A percentile compares a stretch with the other conserved stretches of the same genome.
Evolutionary conservation across 225 moss, liverwort and hornwort species (phyloP).

Genomic region (Pseudoscleropodium purum): DNA sequence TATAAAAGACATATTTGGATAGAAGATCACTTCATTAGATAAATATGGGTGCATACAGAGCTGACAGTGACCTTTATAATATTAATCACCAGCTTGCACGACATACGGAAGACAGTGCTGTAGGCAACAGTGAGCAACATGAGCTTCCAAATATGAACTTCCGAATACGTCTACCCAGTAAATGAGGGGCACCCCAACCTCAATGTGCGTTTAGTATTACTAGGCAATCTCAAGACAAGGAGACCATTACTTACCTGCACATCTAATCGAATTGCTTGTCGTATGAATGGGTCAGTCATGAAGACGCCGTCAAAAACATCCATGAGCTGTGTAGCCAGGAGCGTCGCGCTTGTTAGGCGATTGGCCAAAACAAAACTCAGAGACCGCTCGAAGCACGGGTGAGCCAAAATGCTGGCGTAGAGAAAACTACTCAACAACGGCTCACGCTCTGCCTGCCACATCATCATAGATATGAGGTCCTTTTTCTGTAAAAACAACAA

Average conservation of each 20-base stretch:
- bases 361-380: conserved; percentile 89
- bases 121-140: background rate
- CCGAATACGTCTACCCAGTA: background rate
- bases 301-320: conserved; percentile 88
- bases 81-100: background rate
- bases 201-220: background rate
- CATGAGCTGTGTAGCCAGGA: conserved; percentile 86
- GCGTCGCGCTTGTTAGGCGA: conserved; percentile 80
- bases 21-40: background rate
- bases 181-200: background rate
- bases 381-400: conserved; percentile 91
- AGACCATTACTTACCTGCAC: conserved; percentile 48
- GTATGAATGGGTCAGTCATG: conserved; percentile 54
- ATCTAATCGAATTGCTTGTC: conserved; percentile 85
- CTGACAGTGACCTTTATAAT: background rate
- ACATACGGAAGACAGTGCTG: background rate
- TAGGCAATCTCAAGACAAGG: background rate
- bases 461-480: background rate
- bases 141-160: background rate
- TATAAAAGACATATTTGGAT: background rate
- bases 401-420: conserved; percentile 87
- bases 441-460: conserved; percentile 84
- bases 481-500: background rate
- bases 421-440: conserved; percentile 91
- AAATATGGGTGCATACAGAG: background rate